A percentile compares a stretch with the other conserved stretches of the same genome.
These are phyloP conservation scores for Cryoendolithus antarcticus DNA, from an alignment of 2,329 filamentous ascomycete species.

Conservation along the genomic window DNA sequence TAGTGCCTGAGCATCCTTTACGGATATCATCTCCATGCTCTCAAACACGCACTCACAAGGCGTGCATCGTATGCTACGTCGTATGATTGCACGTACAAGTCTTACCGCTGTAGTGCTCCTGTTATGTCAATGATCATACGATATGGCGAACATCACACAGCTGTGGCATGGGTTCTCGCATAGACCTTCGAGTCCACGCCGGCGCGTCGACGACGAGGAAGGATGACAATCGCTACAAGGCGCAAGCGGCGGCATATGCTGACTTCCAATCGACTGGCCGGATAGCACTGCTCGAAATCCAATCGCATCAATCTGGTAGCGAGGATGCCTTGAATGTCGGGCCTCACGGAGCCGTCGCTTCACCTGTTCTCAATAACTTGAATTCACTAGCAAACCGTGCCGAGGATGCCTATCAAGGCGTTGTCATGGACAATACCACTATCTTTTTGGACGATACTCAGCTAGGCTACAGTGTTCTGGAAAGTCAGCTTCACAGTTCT, in stretches of 20 bases:
- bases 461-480: constrained; percentile 26
- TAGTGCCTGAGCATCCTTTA: too few species aligned
- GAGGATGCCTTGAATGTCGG: too few species aligned
- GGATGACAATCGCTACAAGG: constrained; percentile 30
- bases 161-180: constrained; percentile 7
- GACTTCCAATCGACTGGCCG: constrained; percentile 14
- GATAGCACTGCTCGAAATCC: too few species aligned
- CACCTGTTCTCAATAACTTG: too few species aligned
- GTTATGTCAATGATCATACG: background rate
- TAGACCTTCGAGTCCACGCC: constrained; percentile 35
- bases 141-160: background rate
- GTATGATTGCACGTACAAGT: too few species aligned
- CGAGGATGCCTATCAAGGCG: background rate
- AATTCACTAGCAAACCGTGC: background rate
- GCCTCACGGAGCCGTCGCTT: too few species aligned
- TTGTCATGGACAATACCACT: background rate
- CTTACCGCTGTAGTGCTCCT: background rate
- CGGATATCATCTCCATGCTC: too few species aligned
- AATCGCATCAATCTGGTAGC: too few species aligned
- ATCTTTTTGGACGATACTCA: constrained; percentile 29
- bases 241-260: constrained; percentile 29
- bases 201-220: constrained; percentile 29
- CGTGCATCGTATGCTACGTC: too few species aligned
- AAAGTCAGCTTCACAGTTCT: constrained; percentile 26
- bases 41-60: too few species aligned